Evolutionary conservation across 345 rosid species (phyloP), one percentile per base, ranked within the genome.

Genomic region (Sisymbrium altissimum): DNA sequence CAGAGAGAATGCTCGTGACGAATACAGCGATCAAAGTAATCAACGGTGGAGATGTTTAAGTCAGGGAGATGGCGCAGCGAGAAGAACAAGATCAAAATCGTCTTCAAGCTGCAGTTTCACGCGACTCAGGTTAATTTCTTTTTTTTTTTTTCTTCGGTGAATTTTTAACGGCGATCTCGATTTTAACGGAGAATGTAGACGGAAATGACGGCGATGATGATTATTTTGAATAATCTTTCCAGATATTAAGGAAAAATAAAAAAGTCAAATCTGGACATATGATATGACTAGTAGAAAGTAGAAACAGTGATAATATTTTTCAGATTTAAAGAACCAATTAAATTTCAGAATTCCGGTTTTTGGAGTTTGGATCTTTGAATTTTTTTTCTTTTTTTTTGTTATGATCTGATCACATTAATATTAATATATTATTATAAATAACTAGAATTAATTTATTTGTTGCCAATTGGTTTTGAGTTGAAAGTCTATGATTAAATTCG

Each of bases 101-200:
- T 90, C 23, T 90, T 92, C 88, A 85, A 82, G 74, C 72, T 95
- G 78, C 92, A 88, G 85, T 90, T 95, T 77, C 99, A 87, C 75
- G 97, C 87, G 17, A 95, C 98, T 78, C 97, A 92, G 96, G 99
- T 92, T 66, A 25, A 7, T 50, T 25, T 32, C 7, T 12, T 65
- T 25, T 10, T 50, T 23, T n/a, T n/a, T n/a, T n/a, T n/a, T n/a
- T n/a, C n/a, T n/a, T n/a, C n/a, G n/a, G n/a, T n/a, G n/a, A n/a
- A n/a, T n/a, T n/a, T 23, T 23, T 23, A 23, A 23, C 29, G 29
- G 29, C 29, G 29, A 27, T 27, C 15, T 19, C 5, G 17, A 15
- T n/a, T 44, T 35, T 10, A 13, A 5, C 23, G 2, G 54, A 21
- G 6, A 65, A 66, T 52, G 43, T 49, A 66, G 40, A 64, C 29